These are phyloP conservation scores for Candida germanica DNA, from an alignment of 805 yeast species.

Conservation along the genomic window DNA sequence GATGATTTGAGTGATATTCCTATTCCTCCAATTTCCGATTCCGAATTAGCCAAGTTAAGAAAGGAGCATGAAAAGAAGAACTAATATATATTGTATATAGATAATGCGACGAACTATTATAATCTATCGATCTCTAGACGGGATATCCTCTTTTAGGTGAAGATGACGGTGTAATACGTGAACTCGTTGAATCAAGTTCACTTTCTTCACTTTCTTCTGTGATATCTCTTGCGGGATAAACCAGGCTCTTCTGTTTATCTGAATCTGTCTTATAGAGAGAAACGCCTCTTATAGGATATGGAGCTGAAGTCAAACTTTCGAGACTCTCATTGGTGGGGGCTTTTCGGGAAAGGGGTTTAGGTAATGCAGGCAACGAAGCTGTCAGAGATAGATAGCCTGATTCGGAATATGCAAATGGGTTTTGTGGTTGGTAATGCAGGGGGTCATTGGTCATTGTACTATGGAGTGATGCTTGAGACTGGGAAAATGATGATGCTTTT, in stretches of 20 bases:
- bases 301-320: conserved; percentile 10
- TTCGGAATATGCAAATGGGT: too few species aligned
- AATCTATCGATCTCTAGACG: conserved; percentile 1
- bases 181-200: not conserved
- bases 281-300: conserved; percentile 33
- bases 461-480: too few species aligned
- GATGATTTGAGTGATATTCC: conserved; percentile 93
- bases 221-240: conserved; percentile 1
- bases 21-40: conserved; percentile 85
- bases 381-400: too few species aligned
- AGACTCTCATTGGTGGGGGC: not conserved
- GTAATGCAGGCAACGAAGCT: too few species aligned
- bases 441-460: too few species aligned
- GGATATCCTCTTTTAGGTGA: conserved; percentile 10
- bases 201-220: not conserved
- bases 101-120: too few species aligned
- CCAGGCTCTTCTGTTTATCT: not conserved
- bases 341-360: not conserved
- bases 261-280: conserved; percentile 18
- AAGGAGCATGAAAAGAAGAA: conserved; percentile 62
- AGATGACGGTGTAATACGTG: too few species aligned
- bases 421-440: too few species aligned
- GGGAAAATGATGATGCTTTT: too few species aligned
- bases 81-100: conserved; percentile 1
- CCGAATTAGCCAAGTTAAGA: conserved; percentile 67